Evolutionary conservation across 208 protist species (phyloP), one percentile per base, ranked within the genome.

Genomic region (Balamuthia mandrillaris): DNA sequence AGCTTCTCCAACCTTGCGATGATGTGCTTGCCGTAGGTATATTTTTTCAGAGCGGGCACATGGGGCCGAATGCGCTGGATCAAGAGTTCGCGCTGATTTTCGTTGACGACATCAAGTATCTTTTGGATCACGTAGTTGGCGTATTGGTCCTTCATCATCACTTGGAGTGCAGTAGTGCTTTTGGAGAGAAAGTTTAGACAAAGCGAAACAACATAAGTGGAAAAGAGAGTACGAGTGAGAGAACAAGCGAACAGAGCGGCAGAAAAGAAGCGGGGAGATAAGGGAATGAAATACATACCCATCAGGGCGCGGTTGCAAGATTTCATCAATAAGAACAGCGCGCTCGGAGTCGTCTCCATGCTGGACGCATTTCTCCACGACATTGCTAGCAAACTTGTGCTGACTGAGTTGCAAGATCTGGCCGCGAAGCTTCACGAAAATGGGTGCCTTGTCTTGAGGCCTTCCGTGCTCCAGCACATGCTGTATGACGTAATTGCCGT

Each of bases 401-500:
- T 96, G 89, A 39, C 78, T 88, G 6, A 94, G 82, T 18, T 85
- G 37, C 21, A 91, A 74, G 29, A 93, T 79, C 31, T 93, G 88
- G 31, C 88, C 91, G 35, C 44, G 79, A 85, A 95, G 94, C 75
- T 96, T 90, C 65, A 86, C 82, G 31, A 95, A 84, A 27, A 98
- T 93, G 10, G 56, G 56, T 10, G 49, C 54, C 90, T 96, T 94
- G 68, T 94, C 87, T 39, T 93, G 89, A 33, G 92, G 91, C 29
- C 90, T 94, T 41, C 95, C 96, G 86, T 97, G 91, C 84, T 98
- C 95, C 27, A 99, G 88, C 14, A 99, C 93, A 87, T 99, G 97
- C 92, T 99, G 98, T 66, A 99, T 96, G n/a, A 99, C 98, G 88
- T 99, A 99, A 89, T 99, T 99, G 72, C 98, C 98, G 88, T 98